These are phyloP conservation scores for Pachysandra terminalis DNA, from an alignment of 164 flowering plant genomes.

Conservation along the genomic window DNA sequence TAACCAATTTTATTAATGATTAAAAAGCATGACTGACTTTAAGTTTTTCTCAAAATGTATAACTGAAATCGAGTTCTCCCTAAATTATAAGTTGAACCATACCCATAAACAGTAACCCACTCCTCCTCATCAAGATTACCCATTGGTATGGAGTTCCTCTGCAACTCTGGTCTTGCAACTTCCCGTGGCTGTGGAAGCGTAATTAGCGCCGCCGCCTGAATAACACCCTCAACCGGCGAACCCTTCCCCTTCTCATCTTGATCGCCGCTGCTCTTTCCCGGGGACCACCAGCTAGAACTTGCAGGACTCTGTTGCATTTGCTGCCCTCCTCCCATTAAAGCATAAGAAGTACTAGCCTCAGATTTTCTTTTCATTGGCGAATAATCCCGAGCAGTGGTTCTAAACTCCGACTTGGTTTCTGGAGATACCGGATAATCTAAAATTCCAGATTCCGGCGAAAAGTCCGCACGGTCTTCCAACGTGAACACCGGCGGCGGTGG, in stretches of 20 bases:
- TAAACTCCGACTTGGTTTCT: slow-evolving; percentile 50
- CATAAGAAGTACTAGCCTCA: slow-evolving; percentile 59
- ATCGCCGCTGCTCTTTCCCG: slow-evolving; percentile 51
- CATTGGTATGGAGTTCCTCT: slow-evolving; percentile 52
- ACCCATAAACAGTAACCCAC: slow-evolving; percentile 99
- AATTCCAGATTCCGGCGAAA: slow-evolving; percentile 80
- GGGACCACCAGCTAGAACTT: slow-evolving; percentile 80
- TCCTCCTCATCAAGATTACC: slow-evolving; percentile 73
- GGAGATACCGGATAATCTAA: slow-evolving; percentile 65
- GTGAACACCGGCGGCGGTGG: slow-evolving; percentile 95
- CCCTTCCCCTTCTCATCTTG: slow-evolving; percentile 66
- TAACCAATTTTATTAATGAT: too few species aligned
- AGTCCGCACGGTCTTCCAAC: slow-evolving; percentile 78
- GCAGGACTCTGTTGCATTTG: slow-evolving; percentile 49
- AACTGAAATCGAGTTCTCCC: too few species aligned
- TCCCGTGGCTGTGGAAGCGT: slow-evolving; percentile 86
- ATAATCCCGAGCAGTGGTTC: slow-evolving; percentile 41
- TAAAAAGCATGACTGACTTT: too few species aligned
- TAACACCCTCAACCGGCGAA: slow-evolving; percentile 90
- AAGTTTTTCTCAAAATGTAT: too few species aligned
- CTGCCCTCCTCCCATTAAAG: slow-evolving; percentile 33
- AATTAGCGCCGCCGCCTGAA: slow-evolving; percentile 77
- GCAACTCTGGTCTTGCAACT: slow-evolving; percentile 91
- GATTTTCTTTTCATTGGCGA: slow-evolving; percentile 57
- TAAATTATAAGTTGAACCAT: slow-evolving; percentile 12